Evolutionary conservation across 257 asterid genomes (phyloP).

Genomic region (Ocimum tenuiflorum): DNA sequence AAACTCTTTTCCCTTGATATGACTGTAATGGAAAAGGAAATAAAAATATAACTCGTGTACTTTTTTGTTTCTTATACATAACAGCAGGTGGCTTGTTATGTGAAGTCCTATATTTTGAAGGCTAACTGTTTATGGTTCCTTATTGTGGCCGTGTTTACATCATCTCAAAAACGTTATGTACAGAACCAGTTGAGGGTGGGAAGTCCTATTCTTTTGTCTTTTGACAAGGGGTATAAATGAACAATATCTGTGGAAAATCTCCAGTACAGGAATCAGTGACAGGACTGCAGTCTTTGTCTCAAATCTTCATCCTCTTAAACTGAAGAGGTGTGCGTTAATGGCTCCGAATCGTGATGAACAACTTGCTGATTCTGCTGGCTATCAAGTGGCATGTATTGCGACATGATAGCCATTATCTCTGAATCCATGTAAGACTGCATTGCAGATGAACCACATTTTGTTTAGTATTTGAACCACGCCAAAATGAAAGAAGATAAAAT

Average conservation of each 20-base stretch:
- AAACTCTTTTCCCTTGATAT: background rate
- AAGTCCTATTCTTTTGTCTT: background rate
- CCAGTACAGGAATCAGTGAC: too few species aligned
- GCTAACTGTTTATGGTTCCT: background rate
- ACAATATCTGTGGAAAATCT: background rate
- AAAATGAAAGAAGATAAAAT: background rate
- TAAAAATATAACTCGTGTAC: too few species aligned
- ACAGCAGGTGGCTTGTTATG: background rate
- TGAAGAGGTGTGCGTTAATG: constrained; percentile 38
- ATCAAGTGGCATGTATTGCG: constrained; percentile 96
- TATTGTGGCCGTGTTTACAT: background rate
- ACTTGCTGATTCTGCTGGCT: constrained; percentile 55
- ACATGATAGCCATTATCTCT: constrained; percentile 96
- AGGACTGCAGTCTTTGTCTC: background rate
- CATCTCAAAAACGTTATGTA: constrained; percentile 12
- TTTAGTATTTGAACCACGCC: background rate
- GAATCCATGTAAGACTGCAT: constrained; percentile 93
- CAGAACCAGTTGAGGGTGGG: too few species aligned
- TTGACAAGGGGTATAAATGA: background rate
- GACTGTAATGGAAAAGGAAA: too few species aligned
- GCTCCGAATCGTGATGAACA: constrained; percentile 58
- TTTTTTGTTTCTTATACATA: background rate
- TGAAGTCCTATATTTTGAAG: background rate
- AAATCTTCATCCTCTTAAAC: constrained; percentile 24
- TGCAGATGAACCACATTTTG: background rate